Percentiles rank a stretch among this genome's conserved stretches.
phyloP scores from a whole-genome alignment of 202 grass and related monocot genomes.

The Alloteropsis angusta region DNA sequence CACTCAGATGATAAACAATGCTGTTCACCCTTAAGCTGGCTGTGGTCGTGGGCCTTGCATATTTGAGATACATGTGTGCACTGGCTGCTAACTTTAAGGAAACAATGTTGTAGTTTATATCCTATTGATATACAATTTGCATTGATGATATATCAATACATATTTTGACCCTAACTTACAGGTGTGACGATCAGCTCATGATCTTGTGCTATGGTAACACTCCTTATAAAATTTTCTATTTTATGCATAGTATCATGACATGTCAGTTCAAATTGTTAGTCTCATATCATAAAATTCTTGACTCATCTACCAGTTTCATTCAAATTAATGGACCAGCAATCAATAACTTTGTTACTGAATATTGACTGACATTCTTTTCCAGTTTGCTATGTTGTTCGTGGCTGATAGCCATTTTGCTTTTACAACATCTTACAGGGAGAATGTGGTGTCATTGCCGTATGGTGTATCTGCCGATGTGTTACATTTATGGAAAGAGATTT shows the following conservation, averaged over 20 bases:
- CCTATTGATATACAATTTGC: no score
- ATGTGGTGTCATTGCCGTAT: slow-evolving; percentile 91
- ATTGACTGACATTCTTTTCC: neutral
- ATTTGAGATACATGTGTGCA: no score
- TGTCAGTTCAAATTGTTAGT: neutral
- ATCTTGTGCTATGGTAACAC: no score
- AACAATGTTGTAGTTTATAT: no score
- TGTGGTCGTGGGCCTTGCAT: no score
- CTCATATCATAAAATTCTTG: neutral
- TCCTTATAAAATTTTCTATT: no score
- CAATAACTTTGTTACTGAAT: neutral
- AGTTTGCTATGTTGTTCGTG: neutral
- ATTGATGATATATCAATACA: neutral
- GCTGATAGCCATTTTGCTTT: neutral
- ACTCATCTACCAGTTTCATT: neutral
- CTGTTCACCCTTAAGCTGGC: no score
- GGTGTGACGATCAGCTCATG: no score
- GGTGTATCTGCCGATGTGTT: slow-evolving; percentile 92
- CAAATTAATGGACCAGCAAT: neutral
- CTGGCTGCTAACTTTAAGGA: no score
- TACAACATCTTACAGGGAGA: slow-evolving; percentile 32
- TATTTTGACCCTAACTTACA: neutral
- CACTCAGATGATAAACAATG: neutral
- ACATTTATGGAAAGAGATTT: slow-evolving; percentile 87
- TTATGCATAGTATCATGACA: no score